Base-by-base conservation (phyloP, 1,284 basidiomycete genomes). In the Agroathelia rolfsii region DNA sequence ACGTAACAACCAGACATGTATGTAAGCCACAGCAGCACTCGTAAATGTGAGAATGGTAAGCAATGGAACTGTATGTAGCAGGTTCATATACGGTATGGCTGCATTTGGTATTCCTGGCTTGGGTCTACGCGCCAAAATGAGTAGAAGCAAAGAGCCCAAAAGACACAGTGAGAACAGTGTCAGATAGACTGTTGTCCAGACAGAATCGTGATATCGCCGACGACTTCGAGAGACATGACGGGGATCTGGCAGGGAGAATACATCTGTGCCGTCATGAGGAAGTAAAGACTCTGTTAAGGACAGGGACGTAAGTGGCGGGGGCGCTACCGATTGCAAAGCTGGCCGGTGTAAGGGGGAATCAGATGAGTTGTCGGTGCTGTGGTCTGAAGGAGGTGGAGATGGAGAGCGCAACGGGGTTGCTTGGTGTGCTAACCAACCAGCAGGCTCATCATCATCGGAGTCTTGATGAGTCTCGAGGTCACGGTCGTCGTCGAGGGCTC, bases 31-130 rank as follows among this genome's bases (percentile, higher is more conserved):
- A 24, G 66, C 51, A 1, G 87, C 76, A 37, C 83, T 78, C 24
- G 79, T 53, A 37, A 86, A 64, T 5, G 83, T 81, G 30, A 93
- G 64, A 37, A 89, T 73, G 17, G 79, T 77, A 38, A 93, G 68
- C 37, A 94, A 62, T 2, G 90, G 90, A 12, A 94, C 69, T 3
- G 87, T 86, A 43, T 87, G 84, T 30, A 93, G 55, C 12, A 92
- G 58, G 3, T 80, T 80, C 28, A 72, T 73, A 51, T 86, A 90
- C 19, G 84, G 79, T 14, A 73, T 44, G 8, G 54, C 44, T 11
- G 51, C 47, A n/a, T n/a, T n/a, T n/a, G n/a, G n/a, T n/a, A n/a
- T n/a, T n/a, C n/a, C n/a, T n/a, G n/a, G n/a, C n/a, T n/a, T n/a
- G 9, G 72, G 70, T 24, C 51, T 46, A 30, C 40, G 47, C 23